Conservation (phyloP, 768 basidiomycete genomes). For the Coprinopsis sp. region DNA sequence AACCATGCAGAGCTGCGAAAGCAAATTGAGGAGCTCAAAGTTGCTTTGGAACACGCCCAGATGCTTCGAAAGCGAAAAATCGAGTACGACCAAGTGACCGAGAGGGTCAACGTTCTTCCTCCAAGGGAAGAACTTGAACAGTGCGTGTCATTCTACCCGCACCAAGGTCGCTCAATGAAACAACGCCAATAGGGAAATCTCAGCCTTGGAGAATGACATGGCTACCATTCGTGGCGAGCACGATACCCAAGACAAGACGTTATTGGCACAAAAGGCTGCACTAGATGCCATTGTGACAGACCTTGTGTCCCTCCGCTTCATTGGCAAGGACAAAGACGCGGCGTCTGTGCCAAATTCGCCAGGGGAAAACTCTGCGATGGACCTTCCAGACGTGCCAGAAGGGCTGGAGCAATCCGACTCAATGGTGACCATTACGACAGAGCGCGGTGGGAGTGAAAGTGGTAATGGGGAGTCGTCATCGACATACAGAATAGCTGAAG, state of each 20-base stretch:
- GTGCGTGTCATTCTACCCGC: slow-evolving; percentile 41
- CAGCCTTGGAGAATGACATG: slow-evolving; percentile 73
- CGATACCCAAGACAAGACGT: slow-evolving; percentile 61
- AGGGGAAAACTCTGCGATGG: slow-evolving; percentile 47
- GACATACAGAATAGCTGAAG: slow-evolving; percentile 21
- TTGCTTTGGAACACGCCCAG: slow-evolving; percentile 73
- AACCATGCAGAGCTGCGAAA: slow-evolving; percentile 63
- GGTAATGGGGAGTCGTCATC: not conserved
- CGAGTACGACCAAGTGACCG: slow-evolving; percentile 81
- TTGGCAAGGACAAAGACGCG: slow-evolving; percentile 64
- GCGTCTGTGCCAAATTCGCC: slow-evolving; percentile 40
- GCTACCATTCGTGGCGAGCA: slow-evolving; percentile 68
- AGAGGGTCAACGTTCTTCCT: slow-evolving; percentile 76
- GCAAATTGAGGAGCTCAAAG: slow-evolving; percentile 78
- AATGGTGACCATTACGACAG: slow-evolving; percentile 12
- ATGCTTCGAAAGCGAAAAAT: slow-evolving; percentile 72
- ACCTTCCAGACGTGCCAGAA: slow-evolving; percentile 16
- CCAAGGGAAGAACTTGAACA: slow-evolving; percentile 70
- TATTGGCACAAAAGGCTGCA: slow-evolving; percentile 64
- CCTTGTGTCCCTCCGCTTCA: slow-evolving; percentile 53
- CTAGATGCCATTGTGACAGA: slow-evolving; percentile 63
- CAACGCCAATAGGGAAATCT: slow-evolving; percentile 49
- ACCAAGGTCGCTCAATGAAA: not conserved
- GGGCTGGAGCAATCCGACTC: slow-evolving; percentile 12
- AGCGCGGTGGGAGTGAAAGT: not conserved